Evolutionary conservation across 73 alveolate genomes (phyloP).

Genomic region (Tetrahymena thermophila): DNA sequence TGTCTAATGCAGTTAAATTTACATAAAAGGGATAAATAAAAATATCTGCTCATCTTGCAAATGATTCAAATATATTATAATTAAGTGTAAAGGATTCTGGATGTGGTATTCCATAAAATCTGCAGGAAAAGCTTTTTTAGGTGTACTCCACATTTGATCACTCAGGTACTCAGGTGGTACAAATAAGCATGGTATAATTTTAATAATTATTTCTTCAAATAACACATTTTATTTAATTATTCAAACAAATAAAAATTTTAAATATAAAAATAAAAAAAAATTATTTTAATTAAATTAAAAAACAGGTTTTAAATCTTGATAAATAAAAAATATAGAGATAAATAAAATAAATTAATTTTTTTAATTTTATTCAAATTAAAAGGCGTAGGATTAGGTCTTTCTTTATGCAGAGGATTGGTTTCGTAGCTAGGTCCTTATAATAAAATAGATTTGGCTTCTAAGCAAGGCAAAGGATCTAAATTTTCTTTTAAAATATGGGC

Average conservation of each 20-base stretch:
- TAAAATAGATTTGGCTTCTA: neutral
- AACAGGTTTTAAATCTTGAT: too few relatives aligned
- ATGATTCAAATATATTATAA: neutral
- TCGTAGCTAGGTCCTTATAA: neutral
- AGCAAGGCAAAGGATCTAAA: neutral
- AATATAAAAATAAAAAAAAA: too few relatives aligned
- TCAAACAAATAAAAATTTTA: too few relatives aligned
- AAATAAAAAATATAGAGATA: too few relatives aligned
- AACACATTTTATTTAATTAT: too few relatives aligned
- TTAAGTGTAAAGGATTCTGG: neutral
- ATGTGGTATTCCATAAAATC: neutral
- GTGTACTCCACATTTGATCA: neutral
- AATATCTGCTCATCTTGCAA: neutral
- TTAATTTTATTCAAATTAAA: neutral
- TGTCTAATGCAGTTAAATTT: conserved; percentile 18
- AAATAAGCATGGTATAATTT: neutral
- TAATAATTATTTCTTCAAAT: neutral
- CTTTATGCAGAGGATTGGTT: neutral
- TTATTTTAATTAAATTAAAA: too few relatives aligned
- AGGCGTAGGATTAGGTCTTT: neutral
- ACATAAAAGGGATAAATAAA: neutral
- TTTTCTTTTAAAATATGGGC: neutral
- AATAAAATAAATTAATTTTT: too few relatives aligned
- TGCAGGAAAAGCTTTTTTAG: neutral
- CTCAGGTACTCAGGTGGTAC: neutral